Evolutionary conservation across 768 basidiomycete genomes (phyloP), one percentile per base, ranked within the genome.

Genomic region (Kwoniella dendrophila): DNA sequence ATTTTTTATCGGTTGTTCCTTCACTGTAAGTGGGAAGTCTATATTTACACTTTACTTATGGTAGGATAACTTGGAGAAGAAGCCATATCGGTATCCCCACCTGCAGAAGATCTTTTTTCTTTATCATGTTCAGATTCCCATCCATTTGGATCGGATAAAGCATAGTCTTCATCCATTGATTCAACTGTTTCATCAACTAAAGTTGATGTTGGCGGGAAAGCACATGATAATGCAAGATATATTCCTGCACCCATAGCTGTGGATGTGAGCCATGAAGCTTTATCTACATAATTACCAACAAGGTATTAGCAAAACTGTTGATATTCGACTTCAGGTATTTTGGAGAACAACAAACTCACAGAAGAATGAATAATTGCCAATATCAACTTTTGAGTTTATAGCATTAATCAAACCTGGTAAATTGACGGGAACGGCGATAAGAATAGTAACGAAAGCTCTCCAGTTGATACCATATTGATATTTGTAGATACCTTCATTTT

Each of bases 401-500:
- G 85, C 86, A 69, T 85, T 83, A 61, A 89, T 84, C 51, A 94
- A 82, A 1, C 92, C 91, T 0, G 91, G 91, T 18, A 94, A 71
- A 60, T 83, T 86, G 3, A 88, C 88, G 0, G 85, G 82, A 0
- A 90, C 85, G 3, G 89, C 86, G 55, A 85, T 76, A 22, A 92
- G 72, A 11, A 92, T 78, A 0, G 90, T 86, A 1, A 85, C 82
- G 2, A 84, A 83, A 1, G 90, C 90, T 26, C 90, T 83, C 88
- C 90, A 91, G 78, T 94, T 93, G 53, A 88, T 83, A 53, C 91
- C 91, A 41, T 82, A 82, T 70, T 81, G 85, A 77, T 92, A 93
- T n/a, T 83, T 80, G 77, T 93, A 93, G 56, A 88, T 83, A 0
- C 90, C 90, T 40, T 86, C 80, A 8, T 88, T 90, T 67, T 85